A percentile compares a stretch with the other conserved stretches of the same genome.
These are phyloP conservation scores for Ilyonectria destructans DNA, from an alignment of 2,329 filamentous ascomycete genomes.

Conservation along the genomic window DNA sequence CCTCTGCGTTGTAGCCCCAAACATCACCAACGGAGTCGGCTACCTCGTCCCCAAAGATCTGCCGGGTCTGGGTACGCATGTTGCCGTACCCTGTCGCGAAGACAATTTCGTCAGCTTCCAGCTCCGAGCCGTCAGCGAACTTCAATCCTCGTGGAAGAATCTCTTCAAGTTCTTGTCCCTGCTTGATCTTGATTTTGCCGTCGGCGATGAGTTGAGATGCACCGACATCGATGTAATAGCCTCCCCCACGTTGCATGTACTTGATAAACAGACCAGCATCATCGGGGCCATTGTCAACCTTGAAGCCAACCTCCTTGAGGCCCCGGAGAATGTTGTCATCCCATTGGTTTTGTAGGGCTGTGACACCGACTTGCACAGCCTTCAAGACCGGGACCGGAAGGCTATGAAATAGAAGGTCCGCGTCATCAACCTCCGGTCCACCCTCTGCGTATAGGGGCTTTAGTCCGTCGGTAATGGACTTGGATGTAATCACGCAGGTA, in stretches of 20 bases:
- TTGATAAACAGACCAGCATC: constrained; percentile 71
- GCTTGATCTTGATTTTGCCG: constrained; percentile 74
- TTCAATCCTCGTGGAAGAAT: constrained; percentile 62
- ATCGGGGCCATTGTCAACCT: constrained; percentile 70
- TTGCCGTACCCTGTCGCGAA: constrained; percentile 77
- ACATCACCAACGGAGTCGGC: constrained; percentile 71
- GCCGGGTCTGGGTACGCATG: constrained; percentile 74
- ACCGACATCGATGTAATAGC: constrained; percentile 80
- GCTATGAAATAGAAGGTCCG: constrained; percentile 73
- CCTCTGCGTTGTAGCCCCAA: constrained; percentile 72
- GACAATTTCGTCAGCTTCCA: constrained; percentile 75
- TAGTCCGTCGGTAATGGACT: constrained; percentile 65
- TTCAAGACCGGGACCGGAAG: constrained; percentile 73
- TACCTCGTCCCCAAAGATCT: constrained; percentile 73
- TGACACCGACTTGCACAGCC: constrained; percentile 65
- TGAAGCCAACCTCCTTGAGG: constrained; percentile 72
- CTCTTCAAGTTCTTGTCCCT: constrained; percentile 68
- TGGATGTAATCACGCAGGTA: constrained; percentile 72
- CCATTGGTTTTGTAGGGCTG: constrained; percentile 46
- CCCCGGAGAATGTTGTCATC: constrained; percentile 58
- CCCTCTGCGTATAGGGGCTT: constrained; percentile 64
- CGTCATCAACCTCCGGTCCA: constrained; percentile 74
- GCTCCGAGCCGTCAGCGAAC: constrained; percentile 67
- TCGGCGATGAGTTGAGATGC: constrained; percentile 73
- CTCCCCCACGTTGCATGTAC: constrained; percentile 76